A percentile compares a stretch with the other conserved stretches of the same genome.
Evolutionary conservation across 495 filamentous ascomycete species (phyloP).

Genomic region (Penicillium turbatum): DNA sequence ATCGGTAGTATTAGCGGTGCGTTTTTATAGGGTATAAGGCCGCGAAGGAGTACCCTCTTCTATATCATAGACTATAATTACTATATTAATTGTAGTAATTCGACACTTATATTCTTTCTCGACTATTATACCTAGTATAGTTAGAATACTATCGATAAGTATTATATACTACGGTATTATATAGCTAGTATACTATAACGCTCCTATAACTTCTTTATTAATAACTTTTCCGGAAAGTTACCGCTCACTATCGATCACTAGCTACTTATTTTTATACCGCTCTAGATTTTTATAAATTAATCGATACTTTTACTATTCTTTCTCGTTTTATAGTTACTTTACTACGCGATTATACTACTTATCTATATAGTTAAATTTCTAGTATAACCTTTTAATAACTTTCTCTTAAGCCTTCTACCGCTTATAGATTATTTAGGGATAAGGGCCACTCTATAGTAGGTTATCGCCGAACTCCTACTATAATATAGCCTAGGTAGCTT

Average conservation of each 20-base stretch:
- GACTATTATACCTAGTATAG: conserved; percentile 17
- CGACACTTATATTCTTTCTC: conserved; percentile 22
- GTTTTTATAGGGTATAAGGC: conserved; percentile 10
- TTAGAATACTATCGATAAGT: conserved; percentile 26
- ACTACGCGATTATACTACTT: conserved; percentile 17
- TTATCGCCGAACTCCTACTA: conserved; percentile 11
- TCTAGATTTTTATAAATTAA: conserved; percentile 24
- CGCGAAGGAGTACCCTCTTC: conserved; percentile 24
- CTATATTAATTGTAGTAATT: conserved; percentile 27
- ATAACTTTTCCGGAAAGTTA: conserved; percentile 29
- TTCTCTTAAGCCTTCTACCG: conserved; percentile 5
- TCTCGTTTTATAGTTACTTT: conserved; percentile 22
- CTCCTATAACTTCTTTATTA: conserved; percentile 17
- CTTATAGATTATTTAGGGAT: not conserved
- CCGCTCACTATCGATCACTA: conserved; percentile 28
- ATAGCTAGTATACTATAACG: conserved; percentile 17
- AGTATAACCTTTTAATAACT: conserved; percentile 1
- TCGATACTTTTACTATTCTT: conserved; percentile 18
- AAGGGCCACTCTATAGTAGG: not conserved
- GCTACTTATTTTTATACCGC: conserved; percentile 31
- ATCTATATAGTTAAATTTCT: conserved; percentile 14
- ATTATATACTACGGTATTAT: conserved; percentile 24
- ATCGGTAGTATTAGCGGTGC: conserved; percentile 9
- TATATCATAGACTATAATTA: conserved; percentile 29
- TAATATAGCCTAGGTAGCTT: conserved; percentile 8